Evolutionary conservation across 78 protist genomes (phyloP).

Genomic region (Cavenderia fasciculata): DNA sequence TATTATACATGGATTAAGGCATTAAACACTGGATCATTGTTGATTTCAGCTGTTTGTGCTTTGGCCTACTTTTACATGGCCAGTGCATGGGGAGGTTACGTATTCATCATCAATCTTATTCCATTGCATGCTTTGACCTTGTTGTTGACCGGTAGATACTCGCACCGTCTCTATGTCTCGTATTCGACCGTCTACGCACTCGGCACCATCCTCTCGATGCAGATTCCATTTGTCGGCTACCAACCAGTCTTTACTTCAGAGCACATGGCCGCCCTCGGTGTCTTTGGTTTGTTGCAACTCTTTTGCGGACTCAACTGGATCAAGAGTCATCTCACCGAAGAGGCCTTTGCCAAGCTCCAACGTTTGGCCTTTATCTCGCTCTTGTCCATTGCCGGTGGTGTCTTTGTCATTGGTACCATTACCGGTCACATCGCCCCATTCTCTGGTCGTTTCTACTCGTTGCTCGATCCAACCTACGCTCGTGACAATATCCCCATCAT

Average conservation of each 20-base stretch:
- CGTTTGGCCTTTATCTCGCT: constrained; percentile 39
- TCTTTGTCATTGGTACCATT: constrained; percentile 59
- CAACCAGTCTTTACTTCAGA: constrained; percentile 95
- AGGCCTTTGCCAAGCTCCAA: constrained; percentile 34
- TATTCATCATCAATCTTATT: constrained; percentile 97
- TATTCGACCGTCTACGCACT: constrained; percentile 93
- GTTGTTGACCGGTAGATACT: constrained; percentile 89
- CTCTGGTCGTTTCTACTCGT: constrained; percentile 96
- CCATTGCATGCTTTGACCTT: constrained; percentile 94
- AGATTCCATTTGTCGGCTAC: constrained; percentile 95
- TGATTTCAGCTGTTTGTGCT: constrained; percentile 76
- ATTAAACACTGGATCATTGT: constrained; percentile 90
- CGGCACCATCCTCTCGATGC: constrained; percentile 93
- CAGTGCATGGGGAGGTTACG: constrained; percentile 99
- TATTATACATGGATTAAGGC: constrained; percentile 94
- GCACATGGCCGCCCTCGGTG: constrained; percentile 96
- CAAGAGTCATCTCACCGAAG: constrained; percentile 56
- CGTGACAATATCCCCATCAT: constrained; percentile 97
- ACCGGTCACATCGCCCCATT: constrained; percentile 91
- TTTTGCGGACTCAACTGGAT: constrained; percentile 69
- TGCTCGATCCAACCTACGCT: constrained; percentile 98
- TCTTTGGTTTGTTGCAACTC: constrained; percentile 90
- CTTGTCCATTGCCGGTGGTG: constrained; percentile 52
- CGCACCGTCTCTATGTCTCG: constrained; percentile 90
- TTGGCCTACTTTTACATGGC: constrained; percentile 96